Evolutionary conservation across 345 rosid genomes (phyloP), one percentile per base, ranked within the genome.

Genomic region (Euclidium syriacum): DNA sequence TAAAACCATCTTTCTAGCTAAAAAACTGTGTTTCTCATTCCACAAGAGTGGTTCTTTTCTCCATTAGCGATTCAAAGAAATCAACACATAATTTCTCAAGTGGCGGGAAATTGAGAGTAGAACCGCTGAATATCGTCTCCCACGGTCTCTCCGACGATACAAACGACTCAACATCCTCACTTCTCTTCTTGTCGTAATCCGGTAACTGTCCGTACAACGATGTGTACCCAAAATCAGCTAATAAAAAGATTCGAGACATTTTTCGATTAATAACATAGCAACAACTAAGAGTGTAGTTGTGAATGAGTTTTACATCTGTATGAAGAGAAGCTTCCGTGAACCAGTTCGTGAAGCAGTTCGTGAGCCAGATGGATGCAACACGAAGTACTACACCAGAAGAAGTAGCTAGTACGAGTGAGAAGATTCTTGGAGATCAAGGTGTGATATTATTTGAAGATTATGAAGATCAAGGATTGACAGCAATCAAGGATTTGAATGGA

Each of bases 21-120:
- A 41, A 30, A 47, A 2, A n/a, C n/a, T 20, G n/a, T 16, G 14
- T n/a, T n/a, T 59, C 18, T 77, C 75, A 83, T 62, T 82, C 96
- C 16, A 65, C 78, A 29, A 57, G 46, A 6, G 74, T 4, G n/a
- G 82, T 73, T 67, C 90, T 82, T 75, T 79, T 94, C 48, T 87
- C 92, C 82, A 90, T 73, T 53, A 94, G 63, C 1, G 96, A 80
- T 68, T 84, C 99, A 32, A 84, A 71, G 78, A 90, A 90, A 42
- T 71, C 68, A 0, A 78, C 73, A 64, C 99, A 94, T 54, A 94
- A 40, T 65, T 83, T 84, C 58, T 83, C 69, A 7, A 87, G 89
- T 2, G 97, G 96, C 3, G 97, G 96, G 64, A 87, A 92, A 54
- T 72, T 83, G 62, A 90, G 90, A 2, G 97, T 87, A 2, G 97